phyloP scores from a whole-genome alignment of 2,329 filamentous ascomycete species.

The Fusarium hostae region DNA sequence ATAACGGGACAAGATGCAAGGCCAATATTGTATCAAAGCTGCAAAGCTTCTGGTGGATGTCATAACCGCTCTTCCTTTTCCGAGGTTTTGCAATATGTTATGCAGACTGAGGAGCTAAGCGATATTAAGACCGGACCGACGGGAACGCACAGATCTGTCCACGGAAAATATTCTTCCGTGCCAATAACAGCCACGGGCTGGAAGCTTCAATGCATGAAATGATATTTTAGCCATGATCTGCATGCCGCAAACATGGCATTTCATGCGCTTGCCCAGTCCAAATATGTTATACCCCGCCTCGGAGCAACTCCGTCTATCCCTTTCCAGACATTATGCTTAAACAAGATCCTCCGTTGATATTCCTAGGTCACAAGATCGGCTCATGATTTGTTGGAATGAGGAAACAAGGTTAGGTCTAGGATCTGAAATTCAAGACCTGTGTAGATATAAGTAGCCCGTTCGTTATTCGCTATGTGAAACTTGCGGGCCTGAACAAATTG shows the following conservation, averaged over 20 bases:
- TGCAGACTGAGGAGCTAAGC: not conserved
- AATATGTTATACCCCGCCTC: constrained; percentile 9
- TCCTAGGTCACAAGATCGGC: not conserved
- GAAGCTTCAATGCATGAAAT: not conserved
- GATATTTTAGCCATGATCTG: not conserved
- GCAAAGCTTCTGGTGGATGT: fast-evolving
- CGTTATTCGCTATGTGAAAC: not conserved
- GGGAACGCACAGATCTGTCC: not conserved
- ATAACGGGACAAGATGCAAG: fast-evolving
- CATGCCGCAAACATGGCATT: not conserved
- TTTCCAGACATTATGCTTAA: not conserved
- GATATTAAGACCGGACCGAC: not conserved
- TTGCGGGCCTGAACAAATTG: not conserved
- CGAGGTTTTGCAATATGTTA: fast-evolving
- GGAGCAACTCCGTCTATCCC: constrained; percentile 7
- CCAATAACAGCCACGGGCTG: not conserved
- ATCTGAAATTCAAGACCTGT: not conserved
- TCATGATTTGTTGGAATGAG: not conserved
- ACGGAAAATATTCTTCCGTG: constrained; percentile 19
- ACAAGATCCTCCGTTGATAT: not conserved
- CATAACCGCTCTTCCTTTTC: fast-evolving
- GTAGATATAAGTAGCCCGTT: not conserved
- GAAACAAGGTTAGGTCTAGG: fast-evolving
- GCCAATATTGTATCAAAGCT: fast-evolving
- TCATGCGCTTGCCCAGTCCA: not conserved